Base-by-base conservation (phyloP, 768 basidiomycete genomes). In the Daedalea quercina region DNA sequence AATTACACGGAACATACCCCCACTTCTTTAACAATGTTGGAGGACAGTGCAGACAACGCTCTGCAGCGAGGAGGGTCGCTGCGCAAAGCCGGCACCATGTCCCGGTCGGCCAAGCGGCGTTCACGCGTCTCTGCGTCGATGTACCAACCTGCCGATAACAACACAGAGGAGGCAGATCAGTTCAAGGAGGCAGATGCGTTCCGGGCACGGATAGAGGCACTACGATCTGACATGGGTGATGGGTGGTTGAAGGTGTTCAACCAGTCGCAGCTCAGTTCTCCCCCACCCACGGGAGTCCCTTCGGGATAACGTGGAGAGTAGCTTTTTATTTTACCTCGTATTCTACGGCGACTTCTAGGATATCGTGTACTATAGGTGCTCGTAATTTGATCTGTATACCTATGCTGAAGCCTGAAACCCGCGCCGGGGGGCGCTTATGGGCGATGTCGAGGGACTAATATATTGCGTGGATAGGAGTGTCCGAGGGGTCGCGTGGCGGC, bases 151-250 rank as follows among this genome's bases (percentile, higher is more conserved):
- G 50, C 63, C 31, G 65, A 50, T 44, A 64, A 50, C 57, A 58
- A 43, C 64, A 65, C 34, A 60, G 54, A 59, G 57, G 40, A 63
- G 23, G 63, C 63, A 54, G 56, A 57, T 24, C 71, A 74, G 62
- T 65, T 77, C 54, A 61, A 72, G 58, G 76, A 79, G 56, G 86
- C 78, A 23, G 90, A 90, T 53, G 77, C 82, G 42, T 90, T 87
- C 66, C 76, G 92, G 44, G 78, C 80, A 52, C 77, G 77, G 60
- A 86, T 94, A 47, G 92, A 94, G 72, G 84, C 84, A 17, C 61
- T 94, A 65, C 83, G 89, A 66, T 76, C 81, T 54, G 92, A 94
- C 62, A 91, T 94, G 76, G 92, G 92, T 1, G 92, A 94, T 22
- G 82, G 84, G 9, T 94, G 90, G 90, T 62, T 94, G 62, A 87